Conservation (phyloP, 1,139 yeast genomes). For the Yamadazyma mexicana region DNA sequence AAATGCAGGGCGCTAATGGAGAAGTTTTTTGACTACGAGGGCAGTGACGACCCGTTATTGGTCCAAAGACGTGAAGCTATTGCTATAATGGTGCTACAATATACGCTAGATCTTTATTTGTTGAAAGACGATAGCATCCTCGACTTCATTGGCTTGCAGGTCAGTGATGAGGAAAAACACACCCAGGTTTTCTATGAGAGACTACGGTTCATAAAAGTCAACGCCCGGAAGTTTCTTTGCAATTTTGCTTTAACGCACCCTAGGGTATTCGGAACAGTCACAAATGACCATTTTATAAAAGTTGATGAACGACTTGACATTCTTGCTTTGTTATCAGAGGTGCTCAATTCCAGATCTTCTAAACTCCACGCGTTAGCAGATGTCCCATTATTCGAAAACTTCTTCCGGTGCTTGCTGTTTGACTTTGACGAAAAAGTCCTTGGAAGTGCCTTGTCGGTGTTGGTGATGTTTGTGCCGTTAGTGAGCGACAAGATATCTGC, state of each 20-base stretch:
- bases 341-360: constrained; percentile 29
- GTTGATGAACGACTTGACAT: constrained; percentile 34
- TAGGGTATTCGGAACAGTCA: constrained; percentile 27
- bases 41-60: constrained; percentile 29
- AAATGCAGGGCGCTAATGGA: constrained; percentile 44
- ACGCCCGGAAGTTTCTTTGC: constrained; percentile 39
- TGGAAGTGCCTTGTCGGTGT: constrained; percentile 39
- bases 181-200: constrained; percentile 47
- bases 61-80: constrained; percentile 21
- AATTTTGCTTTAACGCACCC: constrained; percentile 41
- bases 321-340: constrained; percentile 32
- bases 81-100: constrained; percentile 26
- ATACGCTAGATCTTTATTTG: constrained; percentile 32
- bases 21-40: constrained; percentile 24
- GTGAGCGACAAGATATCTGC: constrained; percentile 35
- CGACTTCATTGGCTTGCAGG: constrained; percentile 19
- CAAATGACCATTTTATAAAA: constrained; percentile 31
- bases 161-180: constrained; percentile 20
- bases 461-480: constrained; percentile 60
- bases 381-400: constrained; percentile 39
- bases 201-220: constrained; percentile 45
- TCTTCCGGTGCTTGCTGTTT: constrained; percentile 41
- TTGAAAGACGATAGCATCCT: constrained; percentile 14
- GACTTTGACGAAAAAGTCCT: constrained; percentile 48
- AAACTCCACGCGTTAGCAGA: constrained; percentile 32